Evolutionary conservation across 2,329 filamentous ascomycete genomes (phyloP).

Genomic region (Hypoxylon sp.): DNA sequence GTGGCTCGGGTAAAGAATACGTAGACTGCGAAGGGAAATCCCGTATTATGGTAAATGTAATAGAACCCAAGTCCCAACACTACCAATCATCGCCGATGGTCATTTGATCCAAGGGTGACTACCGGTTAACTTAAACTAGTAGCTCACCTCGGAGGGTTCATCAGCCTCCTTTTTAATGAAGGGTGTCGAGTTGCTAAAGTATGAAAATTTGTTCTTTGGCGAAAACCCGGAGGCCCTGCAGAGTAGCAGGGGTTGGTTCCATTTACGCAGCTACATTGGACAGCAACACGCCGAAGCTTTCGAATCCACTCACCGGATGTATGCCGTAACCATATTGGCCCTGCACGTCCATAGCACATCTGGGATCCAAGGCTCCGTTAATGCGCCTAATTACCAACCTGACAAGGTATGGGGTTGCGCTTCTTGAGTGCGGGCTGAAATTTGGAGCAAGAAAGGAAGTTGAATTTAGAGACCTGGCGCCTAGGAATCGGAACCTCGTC

Average conservation of each 20-base stretch:
- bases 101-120: constrained; percentile 22
- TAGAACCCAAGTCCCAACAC: constrained; percentile 17
- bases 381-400: constrained; percentile 42
- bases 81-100: constrained; percentile 20
- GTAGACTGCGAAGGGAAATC: constrained; percentile 8
- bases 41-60: constrained; percentile 22
- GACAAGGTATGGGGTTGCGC: constrained; percentile 21
- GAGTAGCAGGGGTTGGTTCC: constrained; percentile 28
- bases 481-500: constrained; percentile 43
- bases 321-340: constrained; percentile 33
- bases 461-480: constrained; percentile 22
- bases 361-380: constrained; percentile 28
- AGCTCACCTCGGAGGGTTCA: constrained; percentile 31
- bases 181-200: constrained; percentile 13
- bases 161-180: constrained; percentile 33
- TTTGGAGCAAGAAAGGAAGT: constrained; percentile 36
- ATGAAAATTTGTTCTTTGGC: constrained; percentile 20
- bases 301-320: constrained; percentile 36
- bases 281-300: constrained; percentile 22
- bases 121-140: constrained; percentile 21
- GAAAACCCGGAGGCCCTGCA: constrained; percentile 18
- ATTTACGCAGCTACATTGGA: constrained; percentile 30
- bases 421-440: constrained; percentile 37
- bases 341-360: constrained; percentile 24
- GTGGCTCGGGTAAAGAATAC: constrained; percentile 31